phyloP scores from a whole-genome alignment of 306 rosid species.

The Prunus mira region DNA sequence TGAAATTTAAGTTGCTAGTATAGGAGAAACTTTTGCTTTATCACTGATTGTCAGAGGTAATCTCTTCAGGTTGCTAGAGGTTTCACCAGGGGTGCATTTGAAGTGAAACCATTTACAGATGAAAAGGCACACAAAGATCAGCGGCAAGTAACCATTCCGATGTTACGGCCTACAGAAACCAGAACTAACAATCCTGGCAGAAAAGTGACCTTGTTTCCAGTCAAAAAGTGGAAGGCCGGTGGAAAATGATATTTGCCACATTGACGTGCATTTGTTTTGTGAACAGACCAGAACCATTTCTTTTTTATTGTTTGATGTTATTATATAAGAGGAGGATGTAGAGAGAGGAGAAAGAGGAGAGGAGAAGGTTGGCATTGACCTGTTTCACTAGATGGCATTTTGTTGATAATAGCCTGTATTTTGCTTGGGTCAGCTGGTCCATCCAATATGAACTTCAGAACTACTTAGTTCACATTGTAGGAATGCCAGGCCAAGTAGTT shows the following conservation, averaged over 20 bases:
- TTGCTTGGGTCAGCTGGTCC: slow-evolving; percentile 3
- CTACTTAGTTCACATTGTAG: not conserved
- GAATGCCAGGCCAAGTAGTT: slow-evolving; percentile 18
- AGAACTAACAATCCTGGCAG: slow-evolving; percentile 38
- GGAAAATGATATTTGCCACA: slow-evolving; percentile 37
- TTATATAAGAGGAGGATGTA: slow-evolving; percentile 9
- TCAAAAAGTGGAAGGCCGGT: slow-evolving; percentile 64
- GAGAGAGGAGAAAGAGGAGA: not conserved
- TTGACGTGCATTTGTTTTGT: not conserved
- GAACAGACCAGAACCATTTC: slow-evolving; percentile 1
- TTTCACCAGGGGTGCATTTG: slow-evolving; percentile 82
- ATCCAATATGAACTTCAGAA: slow-evolving; percentile 10
- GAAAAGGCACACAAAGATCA: slow-evolving; percentile 50
- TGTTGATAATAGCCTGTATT: slow-evolving; percentile 14
- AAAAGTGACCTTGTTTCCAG: slow-evolving; percentile 59
- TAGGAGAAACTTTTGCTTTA: not conserved
- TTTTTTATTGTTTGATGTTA: not conserved
- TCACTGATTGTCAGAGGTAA: slow-evolving; percentile 23
- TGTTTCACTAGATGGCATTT: not conserved
- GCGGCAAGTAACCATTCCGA: slow-evolving; percentile 53
- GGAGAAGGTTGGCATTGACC: slow-evolving; percentile 3
- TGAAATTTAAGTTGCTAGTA: not conserved
- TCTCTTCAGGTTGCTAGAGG: slow-evolving; percentile 82
- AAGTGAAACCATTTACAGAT: slow-evolving; percentile 62
- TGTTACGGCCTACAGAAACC: slow-evolving; percentile 50